Base-by-base conservation (phyloP, 2,329 filamentous ascomycete genomes). In the Pseudogymnoascus sp. region DNA sequence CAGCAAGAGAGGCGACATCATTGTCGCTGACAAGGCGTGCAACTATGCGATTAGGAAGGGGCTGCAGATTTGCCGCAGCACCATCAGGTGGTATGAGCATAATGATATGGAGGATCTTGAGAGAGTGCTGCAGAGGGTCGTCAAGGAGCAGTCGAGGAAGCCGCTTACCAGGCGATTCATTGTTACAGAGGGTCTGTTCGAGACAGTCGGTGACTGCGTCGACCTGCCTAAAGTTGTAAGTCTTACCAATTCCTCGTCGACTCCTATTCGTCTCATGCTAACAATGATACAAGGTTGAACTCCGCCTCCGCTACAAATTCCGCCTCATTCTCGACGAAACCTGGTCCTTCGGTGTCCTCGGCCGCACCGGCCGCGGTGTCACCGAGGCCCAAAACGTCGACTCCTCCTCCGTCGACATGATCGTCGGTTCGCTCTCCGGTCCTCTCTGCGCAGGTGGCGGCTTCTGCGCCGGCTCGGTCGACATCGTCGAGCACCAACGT, bases 331-430 rank as follows among this genome's bases (percentile, higher is more conserved):
- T 99, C 37, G 94, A 99, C 74, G 94, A 99, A 78, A 96, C 92
- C 1, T 96, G 90, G 88, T 97, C 92, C 0, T 99, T 97, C 72
- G 95, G 93, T 63, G 89, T 97, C 15, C 83, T 99, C 4, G 94
- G 94, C 57, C 84, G 92, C 64, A 96, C 91, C 26, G 95, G 94
- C 17, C 87, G 92, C 60, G 94, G 94, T 63, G 81, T 97, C 39
- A 97, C 94, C 0, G 95, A 99, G 77, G 90, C 93, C 5, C 94
- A 97, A 72, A 96, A 97, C 68, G 93, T 99, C 15, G 94, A 97
- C 72, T 86, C 93, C 0, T 85, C 88, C 8, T 89, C 96, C 71
- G 87, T 99, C 58, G 94, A 99, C 77, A 97, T 99, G 92, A 93
- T 99, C 67, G 84, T 97, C 60, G 94, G 95, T 44, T 96, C 91